Percentiles rank a stretch among this genome's conserved stretches.
These are phyloP conservation scores for Inonotus hispidus DNA, from an alignment of 1,284 basidiomycete genomes.

Conservation along the genomic window DNA sequence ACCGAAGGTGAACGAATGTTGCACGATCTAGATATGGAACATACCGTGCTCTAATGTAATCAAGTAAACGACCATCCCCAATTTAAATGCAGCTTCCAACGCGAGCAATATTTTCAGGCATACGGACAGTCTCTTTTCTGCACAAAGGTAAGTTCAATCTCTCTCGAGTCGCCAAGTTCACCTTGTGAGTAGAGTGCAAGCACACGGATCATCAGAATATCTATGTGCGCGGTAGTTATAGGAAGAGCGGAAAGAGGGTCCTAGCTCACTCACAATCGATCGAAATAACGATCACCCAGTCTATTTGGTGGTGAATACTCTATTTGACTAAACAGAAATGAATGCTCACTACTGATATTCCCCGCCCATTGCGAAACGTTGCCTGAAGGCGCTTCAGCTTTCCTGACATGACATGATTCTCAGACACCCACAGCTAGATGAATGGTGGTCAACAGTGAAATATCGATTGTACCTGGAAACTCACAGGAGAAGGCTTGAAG, in stretches of 20 bases:
- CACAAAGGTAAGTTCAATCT: not conserved
- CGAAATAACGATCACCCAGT: not conserved
- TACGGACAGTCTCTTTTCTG: not conserved
- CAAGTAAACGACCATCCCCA: not conserved
- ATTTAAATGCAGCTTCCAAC: not conserved
- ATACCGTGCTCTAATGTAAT: not conserved
- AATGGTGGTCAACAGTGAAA: not conserved
- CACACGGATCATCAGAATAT: constrained; percentile 8
- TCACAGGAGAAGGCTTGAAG: not conserved
- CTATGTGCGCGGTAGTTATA: not conserved
- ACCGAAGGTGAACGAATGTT: not conserved
- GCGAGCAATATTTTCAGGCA: not conserved
- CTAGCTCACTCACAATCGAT: not conserved
- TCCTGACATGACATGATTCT: too few species aligned
- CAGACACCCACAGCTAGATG: not conserved
- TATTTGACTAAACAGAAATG: not conserved
- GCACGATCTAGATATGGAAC: not conserved
- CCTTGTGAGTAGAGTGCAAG: constrained; percentile 9
- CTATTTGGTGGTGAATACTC: not conserved
- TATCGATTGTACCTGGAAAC: not conserved
- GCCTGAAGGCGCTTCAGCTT: not conserved
- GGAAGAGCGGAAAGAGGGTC: not conserved
- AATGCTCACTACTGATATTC: not conserved
- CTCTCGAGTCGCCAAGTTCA: not conserved
- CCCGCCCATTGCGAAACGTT: not conserved